These are phyloP conservation scores for Aspergillus sp. DNA, from an alignment of 2,329 filamentous ascomycete species.

Conservation along the genomic window DNA sequence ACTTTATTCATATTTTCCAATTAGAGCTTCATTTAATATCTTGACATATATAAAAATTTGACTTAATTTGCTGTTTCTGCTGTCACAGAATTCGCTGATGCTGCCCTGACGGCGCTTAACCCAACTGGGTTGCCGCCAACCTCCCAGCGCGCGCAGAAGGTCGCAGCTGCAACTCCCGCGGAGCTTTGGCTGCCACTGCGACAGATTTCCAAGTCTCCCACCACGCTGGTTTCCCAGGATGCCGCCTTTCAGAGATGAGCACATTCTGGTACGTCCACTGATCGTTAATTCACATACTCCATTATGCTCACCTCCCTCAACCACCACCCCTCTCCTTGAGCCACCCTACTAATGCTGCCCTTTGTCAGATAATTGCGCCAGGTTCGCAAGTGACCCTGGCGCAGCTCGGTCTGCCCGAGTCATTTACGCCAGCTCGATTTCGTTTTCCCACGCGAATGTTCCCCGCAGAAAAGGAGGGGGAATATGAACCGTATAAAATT, in stretches of 20 bases:
- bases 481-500: constrained; percentile 78
- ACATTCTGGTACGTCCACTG: constrained; percentile 41
- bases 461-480: constrained; percentile 66
- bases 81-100: no score
- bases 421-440: constrained; percentile 82
- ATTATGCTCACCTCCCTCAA: background rate
- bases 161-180: constrained; percentile 3
- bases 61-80: no score
- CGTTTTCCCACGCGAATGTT: constrained; percentile 95
- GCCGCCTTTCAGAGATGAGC: constrained; percentile 51
- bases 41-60: no score
- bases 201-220: constrained; percentile 8
- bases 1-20: no score
- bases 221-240: constrained; percentile 25
- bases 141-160: constrained; percentile 14
- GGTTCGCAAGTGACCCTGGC: constrained; percentile 88
- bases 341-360: constrained; percentile 2
- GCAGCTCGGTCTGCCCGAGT: constrained; percentile 82
- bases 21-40: no score
- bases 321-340: background rate
- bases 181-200: constrained; percentile 7
- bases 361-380: constrained; percentile 47
- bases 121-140: constrained; percentile 15
- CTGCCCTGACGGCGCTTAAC: constrained; percentile 13
- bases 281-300: background rate